Conservation (phyloP, 441 rosid species). For the Eruca vesicaria region DNA sequence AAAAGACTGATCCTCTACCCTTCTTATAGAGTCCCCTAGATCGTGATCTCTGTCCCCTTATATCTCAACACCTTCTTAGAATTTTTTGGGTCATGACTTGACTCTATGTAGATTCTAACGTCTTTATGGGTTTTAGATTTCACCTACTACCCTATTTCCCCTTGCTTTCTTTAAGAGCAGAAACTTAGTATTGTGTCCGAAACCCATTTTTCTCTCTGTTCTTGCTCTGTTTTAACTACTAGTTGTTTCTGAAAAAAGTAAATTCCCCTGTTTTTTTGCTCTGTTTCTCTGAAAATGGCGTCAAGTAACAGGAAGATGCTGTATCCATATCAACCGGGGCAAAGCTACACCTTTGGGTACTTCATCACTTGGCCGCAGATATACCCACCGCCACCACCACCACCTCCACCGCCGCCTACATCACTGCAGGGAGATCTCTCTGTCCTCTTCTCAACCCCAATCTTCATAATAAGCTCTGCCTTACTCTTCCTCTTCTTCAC, state of each 20-base stretch:
- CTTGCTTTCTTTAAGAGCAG: not conserved
- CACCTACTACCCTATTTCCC: not conserved
- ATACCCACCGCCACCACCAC: not conserved
- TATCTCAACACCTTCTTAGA: conserved; percentile 1
- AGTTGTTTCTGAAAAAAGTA: not conserved
- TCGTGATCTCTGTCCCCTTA: conserved; percentile 2
- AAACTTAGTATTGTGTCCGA: not conserved
- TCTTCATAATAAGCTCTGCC: conserved; percentile 9
- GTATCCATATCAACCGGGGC: not conserved
- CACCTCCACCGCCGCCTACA: not conserved
- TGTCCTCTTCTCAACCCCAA: conserved; percentile 5
- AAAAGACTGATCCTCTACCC: not conserved
- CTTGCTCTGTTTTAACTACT: conserved; percentile 17
- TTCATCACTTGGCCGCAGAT: not conserved
- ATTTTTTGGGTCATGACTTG: conserved; percentile 9
- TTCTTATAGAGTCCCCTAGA: not conserved
- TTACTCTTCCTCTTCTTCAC: conserved; percentile 30
- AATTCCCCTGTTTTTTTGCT: conserved; percentile 13
- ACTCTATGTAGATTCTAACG: conserved; percentile 13
- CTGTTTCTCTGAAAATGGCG: conserved; percentile 31
- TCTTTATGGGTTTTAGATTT: not conserved
- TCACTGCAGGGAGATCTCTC: not conserved
- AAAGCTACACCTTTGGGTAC: not conserved
- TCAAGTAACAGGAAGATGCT: conserved; percentile 1
- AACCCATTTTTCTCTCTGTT: not conserved